A percentile compares a stretch with the other conserved stretches of the same genome.
Conservation (phyloP, 192 early-diverging fungal genomes). For the Radiomyces spectabilis region DNA sequence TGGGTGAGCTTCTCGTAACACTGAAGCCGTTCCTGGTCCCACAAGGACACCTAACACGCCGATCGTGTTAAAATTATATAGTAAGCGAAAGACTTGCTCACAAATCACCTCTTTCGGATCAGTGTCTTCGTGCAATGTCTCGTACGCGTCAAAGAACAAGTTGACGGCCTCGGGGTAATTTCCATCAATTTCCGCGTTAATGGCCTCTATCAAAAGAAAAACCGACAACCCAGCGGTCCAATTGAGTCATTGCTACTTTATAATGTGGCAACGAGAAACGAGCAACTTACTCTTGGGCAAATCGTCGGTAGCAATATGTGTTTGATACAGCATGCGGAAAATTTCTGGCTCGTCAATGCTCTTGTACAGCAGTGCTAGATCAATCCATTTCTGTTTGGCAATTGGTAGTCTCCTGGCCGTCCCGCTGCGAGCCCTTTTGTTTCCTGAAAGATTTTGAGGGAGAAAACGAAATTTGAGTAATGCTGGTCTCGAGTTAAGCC, state of each 20-base stretch:
- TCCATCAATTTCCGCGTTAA: slow-evolving; percentile 51
- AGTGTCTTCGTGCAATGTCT: slow-evolving; percentile 18
- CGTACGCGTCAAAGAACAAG: slow-evolving; percentile 30
- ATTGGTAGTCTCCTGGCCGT: background rate
- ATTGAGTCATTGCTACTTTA: too few species aligned
- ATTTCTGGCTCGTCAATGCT: slow-evolving; percentile 55
- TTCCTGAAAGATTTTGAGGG: slow-evolving; percentile 3
- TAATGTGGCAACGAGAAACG: too few species aligned
- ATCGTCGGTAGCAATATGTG: slow-evolving; percentile 38
- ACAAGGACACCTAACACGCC: slow-evolving; percentile 10
- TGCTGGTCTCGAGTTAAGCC: background rate
- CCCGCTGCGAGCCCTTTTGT: slow-evolving; percentile 6
- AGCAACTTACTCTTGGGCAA: slow-evolving; percentile 34
- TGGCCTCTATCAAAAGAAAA: slow-evolving; percentile 36
- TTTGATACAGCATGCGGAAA: slow-evolving; percentile 56
- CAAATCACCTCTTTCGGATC: slow-evolving; percentile 32
- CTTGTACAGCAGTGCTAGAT: slow-evolving; percentile 56
- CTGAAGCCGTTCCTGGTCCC: slow-evolving; percentile 46
- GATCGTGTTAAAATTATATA: background rate
- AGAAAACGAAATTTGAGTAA: background rate
- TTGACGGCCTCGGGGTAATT: slow-evolving; percentile 46
- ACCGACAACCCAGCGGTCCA: too few species aligned
- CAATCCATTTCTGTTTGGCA: slow-evolving; percentile 40
- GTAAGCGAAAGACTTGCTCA: too few species aligned
- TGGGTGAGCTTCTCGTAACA: slow-evolving; percentile 55